phyloP scores from a whole-genome alignment of 768 basidiomycete species.

The Megacollybia marginata region DNA sequence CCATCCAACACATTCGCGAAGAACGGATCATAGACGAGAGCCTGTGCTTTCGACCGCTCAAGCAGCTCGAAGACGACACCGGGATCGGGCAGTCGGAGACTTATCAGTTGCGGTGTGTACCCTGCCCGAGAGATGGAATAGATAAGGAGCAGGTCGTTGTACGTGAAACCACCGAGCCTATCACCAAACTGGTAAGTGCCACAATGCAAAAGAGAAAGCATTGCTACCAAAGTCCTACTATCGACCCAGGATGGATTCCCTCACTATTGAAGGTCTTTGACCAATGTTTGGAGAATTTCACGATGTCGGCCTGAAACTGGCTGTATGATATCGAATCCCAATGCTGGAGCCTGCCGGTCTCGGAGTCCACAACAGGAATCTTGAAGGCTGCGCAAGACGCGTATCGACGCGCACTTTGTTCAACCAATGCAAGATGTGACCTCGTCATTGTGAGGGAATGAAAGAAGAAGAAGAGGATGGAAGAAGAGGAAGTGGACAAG shows the following conservation, averaged over 20 bases:
- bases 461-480: not conserved
- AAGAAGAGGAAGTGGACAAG: too few species aligned
- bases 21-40: constrained; percentile 57
- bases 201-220: constrained; percentile 1
- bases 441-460: constrained; percentile 24
- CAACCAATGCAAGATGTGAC: constrained; percentile 58
- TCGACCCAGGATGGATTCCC: constrained; percentile 44
- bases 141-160: constrained; percentile 64
- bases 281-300: constrained; percentile 61
- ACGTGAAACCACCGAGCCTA: constrained; percentile 71
- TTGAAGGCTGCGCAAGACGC: constrained; percentile 52
- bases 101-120: constrained; percentile 73
- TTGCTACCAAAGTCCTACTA: constrained; percentile 67
- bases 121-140: constrained; percentile 72
- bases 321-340: constrained; percentile 61
- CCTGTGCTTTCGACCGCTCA: constrained; percentile 50
- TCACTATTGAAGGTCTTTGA: constrained; percentile 35
- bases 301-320: constrained; percentile 61
- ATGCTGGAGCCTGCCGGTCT: constrained; percentile 27
- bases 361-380: constrained; percentile 41
- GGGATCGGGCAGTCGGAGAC: constrained; percentile 69
- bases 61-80: constrained; percentile 66
- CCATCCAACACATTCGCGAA: constrained; percentile 35
- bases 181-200: constrained; percentile 6
- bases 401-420: constrained; percentile 43